These are phyloP conservation scores for Triangularia setosa DNA, from an alignment of 2,329 filamentous ascomycete genomes.

Conservation along the genomic window DNA sequence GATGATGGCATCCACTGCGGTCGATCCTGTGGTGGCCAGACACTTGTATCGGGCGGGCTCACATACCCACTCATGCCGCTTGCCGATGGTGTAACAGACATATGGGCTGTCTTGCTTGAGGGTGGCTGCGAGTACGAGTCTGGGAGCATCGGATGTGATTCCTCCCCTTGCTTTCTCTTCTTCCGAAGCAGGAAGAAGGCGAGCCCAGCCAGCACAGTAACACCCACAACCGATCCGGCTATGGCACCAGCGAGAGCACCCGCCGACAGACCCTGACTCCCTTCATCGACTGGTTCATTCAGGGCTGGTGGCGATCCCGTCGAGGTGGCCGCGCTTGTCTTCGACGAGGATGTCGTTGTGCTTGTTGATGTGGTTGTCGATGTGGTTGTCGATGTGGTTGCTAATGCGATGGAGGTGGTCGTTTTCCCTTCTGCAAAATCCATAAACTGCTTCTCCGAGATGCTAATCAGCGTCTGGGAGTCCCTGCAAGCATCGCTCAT, in stretches of 20 bases:
- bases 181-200: conserved; percentile 27
- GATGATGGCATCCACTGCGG: conserved; percentile 17
- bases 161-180: conserved; percentile 25
- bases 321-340: conserved; percentile 10
- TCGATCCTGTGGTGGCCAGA: conserved; percentile 17
- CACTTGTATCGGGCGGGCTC: conserved; percentile 11
- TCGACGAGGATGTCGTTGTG: conserved; percentile 17
- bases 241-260: conserved; percentile 30
- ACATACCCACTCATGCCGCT: conserved; percentile 15
- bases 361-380: conserved; percentile 1
- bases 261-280: conserved; percentile 21
- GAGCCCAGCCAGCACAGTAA: conserved; percentile 20
- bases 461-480: conserved; percentile 41
- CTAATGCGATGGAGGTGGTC: conserved; percentile 19
- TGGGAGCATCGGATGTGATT: conserved; percentile 32
- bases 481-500: conserved; percentile 42
- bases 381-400: conserved; percentile 16
- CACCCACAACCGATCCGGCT: conserved; percentile 22
- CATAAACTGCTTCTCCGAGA: conserved; percentile 42
- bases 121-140: background rate
- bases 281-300: conserved; percentile 1
- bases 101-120: conserved; percentile 14
- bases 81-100: conserved; percentile 9
- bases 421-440: conserved; percentile 26
- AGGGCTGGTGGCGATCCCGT: conserved; percentile 3